Base-by-base conservation (phyloP, 495 filamentous ascomycete genomes). In the Achaetomiella virescens region DNA sequence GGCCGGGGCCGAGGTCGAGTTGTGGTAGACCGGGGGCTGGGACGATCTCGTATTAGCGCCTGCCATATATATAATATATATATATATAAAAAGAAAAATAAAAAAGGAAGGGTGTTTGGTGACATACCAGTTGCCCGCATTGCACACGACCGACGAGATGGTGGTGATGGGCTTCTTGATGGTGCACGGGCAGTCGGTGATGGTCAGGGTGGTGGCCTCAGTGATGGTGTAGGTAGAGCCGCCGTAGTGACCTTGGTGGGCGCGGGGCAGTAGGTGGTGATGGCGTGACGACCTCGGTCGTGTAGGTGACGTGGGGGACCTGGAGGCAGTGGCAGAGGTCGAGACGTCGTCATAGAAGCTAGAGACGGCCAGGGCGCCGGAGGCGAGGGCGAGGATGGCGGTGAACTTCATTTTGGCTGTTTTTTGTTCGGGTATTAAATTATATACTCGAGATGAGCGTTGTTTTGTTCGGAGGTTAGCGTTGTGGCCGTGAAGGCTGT, bases 341-440 rank as follows among this genome's bases (percentile, higher is more conserved):
- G 79, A 81, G 65, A 74, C 74, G 44, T 69, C 73, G 61, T 66
- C 27, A 9, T 31, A 31, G 27, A 31, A 31, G 27, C 27, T 76
- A 59, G 65, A 64, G 58, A 69, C 75, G 67, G 80, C 78, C 63
- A 79, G 74, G 66, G 81, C 82, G 70, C 84, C 74, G 65, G 82
- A 81, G 71, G 81, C 81, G 71, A 81, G 74, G 61, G 84, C 76
- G 71, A 82, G 77, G 70, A 80, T 66, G 70, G 69, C 66, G 64
- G 86, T 79, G 87, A 87, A 90, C 86, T 89, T 89, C 90, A 96
- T 96, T 71, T 87, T 91, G 86, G 82, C 69, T 65, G 72, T 17
- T 43, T n/a, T 66, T 70, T 72, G 70, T 72, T 67, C 68, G 74
- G 70, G 67, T 62, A 63, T 64, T 62, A 61, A 64, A 68, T 66